Percentiles rank a stretch among this genome's conserved stretches.
These are phyloP conservation scores for Hemileccinum impolitum DNA, from an alignment of 768 basidiomycete species.

Conservation along the genomic window DNA sequence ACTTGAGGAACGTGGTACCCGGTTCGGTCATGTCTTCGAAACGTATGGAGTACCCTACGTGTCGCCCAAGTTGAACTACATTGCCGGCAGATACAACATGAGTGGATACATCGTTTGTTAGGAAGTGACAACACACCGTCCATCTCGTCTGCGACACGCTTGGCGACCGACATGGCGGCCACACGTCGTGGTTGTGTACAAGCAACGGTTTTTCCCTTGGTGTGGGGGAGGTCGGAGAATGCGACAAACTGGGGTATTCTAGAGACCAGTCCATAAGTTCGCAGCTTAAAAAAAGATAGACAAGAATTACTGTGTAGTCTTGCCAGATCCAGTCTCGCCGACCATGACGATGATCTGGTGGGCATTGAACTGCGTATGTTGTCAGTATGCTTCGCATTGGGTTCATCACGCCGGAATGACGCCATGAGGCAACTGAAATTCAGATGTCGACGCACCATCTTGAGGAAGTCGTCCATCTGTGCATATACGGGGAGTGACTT, in stretches of 20 bases:
- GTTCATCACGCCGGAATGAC: not conserved
- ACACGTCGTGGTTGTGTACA: slow-evolving; percentile 97
- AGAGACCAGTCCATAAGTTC: slow-evolving; percentile 28
- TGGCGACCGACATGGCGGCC: slow-evolving; percentile 96
- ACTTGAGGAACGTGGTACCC: slow-evolving; percentile 94
- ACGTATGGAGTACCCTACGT: slow-evolving; percentile 97
- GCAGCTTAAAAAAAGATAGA: slow-evolving; percentile 18
- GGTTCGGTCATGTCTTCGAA: slow-evolving; percentile 85
- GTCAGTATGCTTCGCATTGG: not conserved
- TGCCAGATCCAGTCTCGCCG: slow-evolving; percentile 94
- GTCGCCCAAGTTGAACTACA: slow-evolving; percentile 84
- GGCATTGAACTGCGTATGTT: slow-evolving; percentile 19
- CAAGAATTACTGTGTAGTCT: slow-evolving; percentile 79
- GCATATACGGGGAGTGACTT: slow-evolving; percentile 88
- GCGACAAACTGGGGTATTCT: slow-evolving; percentile 97
- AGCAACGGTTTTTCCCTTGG: slow-evolving; percentile 85
- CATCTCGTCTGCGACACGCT: slow-evolving; percentile 99
- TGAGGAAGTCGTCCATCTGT: slow-evolving; percentile 91
- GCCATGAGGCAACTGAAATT: not conserved
- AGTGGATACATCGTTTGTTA: not conserved
- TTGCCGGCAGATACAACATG: slow-evolving; percentile 1
- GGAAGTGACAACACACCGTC: slow-evolving; percentile 62
- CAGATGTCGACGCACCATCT: slow-evolving; percentile 60
- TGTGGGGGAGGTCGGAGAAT: slow-evolving; percentile 89
- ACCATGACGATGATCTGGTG: slow-evolving; percentile 88